phyloP scores from a whole-genome alignment of 352 stramenopile genomes.

The Globisporangium parvum region DNA sequence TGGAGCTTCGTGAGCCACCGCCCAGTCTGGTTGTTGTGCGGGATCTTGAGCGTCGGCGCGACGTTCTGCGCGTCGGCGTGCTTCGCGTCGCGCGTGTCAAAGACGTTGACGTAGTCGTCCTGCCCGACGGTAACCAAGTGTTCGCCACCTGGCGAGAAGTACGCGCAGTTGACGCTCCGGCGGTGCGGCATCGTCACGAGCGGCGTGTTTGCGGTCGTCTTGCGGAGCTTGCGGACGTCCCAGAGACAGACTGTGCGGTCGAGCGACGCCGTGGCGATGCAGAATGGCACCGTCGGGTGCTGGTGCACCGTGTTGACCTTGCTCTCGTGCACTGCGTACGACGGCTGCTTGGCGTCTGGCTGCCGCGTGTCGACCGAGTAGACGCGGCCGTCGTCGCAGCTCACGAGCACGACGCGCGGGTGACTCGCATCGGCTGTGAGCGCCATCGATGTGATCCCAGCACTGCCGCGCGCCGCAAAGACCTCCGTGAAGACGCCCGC shows the following conservation, averaged over 20 bases:
- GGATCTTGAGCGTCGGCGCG: slow-evolving; percentile 35
- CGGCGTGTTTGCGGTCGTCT: slow-evolving; percentile 28
- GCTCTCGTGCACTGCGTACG: slow-evolving; percentile 67
- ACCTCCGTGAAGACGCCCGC: slow-evolving; percentile 46
- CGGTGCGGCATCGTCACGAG: slow-evolving; percentile 56
- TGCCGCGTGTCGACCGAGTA: slow-evolving; percentile 47
- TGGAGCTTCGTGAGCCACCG: slow-evolving; percentile 87
- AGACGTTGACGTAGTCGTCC: slow-evolving; percentile 78
- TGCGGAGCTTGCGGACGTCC: slow-evolving; percentile 56
- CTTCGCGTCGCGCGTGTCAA: slow-evolving; percentile 36
- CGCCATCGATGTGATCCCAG: slow-evolving; percentile 58
- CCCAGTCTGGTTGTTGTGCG: slow-evolving; percentile 83
- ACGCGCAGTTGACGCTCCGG: slow-evolving; percentile 84
- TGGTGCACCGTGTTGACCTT: slow-evolving; percentile 85
- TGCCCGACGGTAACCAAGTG: slow-evolving; percentile 79
- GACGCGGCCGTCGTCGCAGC: slow-evolving; percentile 58
- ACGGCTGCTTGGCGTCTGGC: slow-evolving; percentile 17
- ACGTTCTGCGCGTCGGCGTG: slow-evolving; percentile 22
- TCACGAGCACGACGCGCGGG: slow-evolving; percentile 32
- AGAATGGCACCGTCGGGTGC: slow-evolving; percentile 53
- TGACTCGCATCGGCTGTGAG: slow-evolving; percentile 2
- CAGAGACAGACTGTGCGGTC: slow-evolving; percentile 80
- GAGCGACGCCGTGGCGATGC: slow-evolving; percentile 68
- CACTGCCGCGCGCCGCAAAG: slow-evolving; percentile 35
- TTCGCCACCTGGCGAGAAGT: slow-evolving; percentile 67